Conservation (phyloP, 2,329 filamentous ascomycete species). For the Pseudocercospora musae region DNA sequence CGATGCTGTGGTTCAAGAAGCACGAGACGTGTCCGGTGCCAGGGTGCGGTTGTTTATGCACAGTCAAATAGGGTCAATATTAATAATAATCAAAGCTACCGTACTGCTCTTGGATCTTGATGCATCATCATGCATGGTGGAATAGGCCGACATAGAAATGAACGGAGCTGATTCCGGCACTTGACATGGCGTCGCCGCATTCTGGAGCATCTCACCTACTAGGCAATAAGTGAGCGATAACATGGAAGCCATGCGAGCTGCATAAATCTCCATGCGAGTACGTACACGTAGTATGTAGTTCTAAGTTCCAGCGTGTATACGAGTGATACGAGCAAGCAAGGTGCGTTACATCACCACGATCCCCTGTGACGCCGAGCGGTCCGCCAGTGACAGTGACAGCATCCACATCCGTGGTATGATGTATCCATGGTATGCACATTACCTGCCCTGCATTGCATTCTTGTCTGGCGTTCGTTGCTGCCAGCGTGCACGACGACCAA, state of each 20-base stretch:
- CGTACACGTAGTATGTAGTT: no score
- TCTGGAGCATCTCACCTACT: no score
- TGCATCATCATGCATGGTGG: no score
- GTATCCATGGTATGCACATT: neutral
- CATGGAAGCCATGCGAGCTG: neutral
- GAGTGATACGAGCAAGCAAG: neutral
- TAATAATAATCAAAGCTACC: no score
- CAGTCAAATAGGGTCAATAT: conserved; percentile 2
- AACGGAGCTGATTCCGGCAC: no score
- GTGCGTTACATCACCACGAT: neutral
- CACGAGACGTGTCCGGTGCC: conserved; percentile 55
- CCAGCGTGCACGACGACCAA: neutral
- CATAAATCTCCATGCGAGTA: neutral
- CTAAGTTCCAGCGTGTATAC: neutral
- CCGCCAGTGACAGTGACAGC: neutral
- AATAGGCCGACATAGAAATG: no score
- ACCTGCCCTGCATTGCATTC: neutral
- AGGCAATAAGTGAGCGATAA: no score
- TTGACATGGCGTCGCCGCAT: no score
- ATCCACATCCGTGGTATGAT: no score
- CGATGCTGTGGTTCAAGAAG: conserved; percentile 58
- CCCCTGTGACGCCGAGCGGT: neutral
- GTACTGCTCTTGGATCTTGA: no score
- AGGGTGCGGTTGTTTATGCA: conserved; percentile 54
- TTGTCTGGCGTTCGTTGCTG: neutral